Evolutionary conservation across 2,329 filamentous ascomycete genomes (phyloP).

Genomic region (Ophiocordyceps robertsii): DNA sequence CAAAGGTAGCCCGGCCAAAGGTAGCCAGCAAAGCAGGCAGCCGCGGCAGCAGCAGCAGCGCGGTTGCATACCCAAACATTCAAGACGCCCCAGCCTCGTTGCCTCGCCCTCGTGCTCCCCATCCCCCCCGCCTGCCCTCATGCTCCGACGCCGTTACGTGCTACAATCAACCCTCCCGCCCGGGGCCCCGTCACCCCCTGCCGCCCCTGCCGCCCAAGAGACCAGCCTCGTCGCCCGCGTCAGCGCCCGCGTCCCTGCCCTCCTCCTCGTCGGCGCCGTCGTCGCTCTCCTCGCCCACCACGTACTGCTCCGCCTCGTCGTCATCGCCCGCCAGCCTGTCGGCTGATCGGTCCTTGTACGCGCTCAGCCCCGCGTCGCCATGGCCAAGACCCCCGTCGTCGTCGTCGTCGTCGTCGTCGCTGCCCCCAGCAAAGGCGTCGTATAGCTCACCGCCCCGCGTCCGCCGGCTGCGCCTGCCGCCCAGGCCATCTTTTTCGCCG

Average conservation of each 20-base stretch:
- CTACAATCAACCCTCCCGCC: too few relatives aligned
- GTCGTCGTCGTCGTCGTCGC: slow-evolving; percentile 47
- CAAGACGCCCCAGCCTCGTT: too few relatives aligned
- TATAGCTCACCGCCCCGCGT: slow-evolving; percentile 79
- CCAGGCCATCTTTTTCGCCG: slow-evolving; percentile 29
- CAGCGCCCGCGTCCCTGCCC: not conserved
- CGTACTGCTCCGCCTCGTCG: slow-evolving; percentile 27
- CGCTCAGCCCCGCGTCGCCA: slow-evolving; percentile 43
- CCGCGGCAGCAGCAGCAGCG: too few relatives aligned
- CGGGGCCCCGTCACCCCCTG: not conserved
- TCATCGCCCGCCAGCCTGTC: slow-evolving; percentile 13
- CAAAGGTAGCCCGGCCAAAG: too few relatives aligned
- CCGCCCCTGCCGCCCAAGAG: not conserved
- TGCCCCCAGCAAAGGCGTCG: slow-evolving; percentile 89
- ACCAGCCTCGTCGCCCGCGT: not conserved
- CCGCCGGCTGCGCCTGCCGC: slow-evolving; percentile 28
- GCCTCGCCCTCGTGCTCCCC: too few relatives aligned
- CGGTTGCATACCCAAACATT: too few relatives aligned
- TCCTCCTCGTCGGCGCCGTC: slow-evolving; percentile 18
- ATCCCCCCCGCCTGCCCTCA: too few relatives aligned
- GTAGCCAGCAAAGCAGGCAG: too few relatives aligned
- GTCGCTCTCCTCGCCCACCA: slow-evolving; percentile 34
- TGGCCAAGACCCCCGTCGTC: slow-evolving; percentile 22
- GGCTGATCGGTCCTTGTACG: slow-evolving; percentile 25
- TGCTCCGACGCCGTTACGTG: too few relatives aligned